Percentiles rank a stretch among this genome's conserved stretches.
Conservation (phyloP, 2,329 filamentous ascomycete species). For the Botryotinia narcissicola region DNA sequence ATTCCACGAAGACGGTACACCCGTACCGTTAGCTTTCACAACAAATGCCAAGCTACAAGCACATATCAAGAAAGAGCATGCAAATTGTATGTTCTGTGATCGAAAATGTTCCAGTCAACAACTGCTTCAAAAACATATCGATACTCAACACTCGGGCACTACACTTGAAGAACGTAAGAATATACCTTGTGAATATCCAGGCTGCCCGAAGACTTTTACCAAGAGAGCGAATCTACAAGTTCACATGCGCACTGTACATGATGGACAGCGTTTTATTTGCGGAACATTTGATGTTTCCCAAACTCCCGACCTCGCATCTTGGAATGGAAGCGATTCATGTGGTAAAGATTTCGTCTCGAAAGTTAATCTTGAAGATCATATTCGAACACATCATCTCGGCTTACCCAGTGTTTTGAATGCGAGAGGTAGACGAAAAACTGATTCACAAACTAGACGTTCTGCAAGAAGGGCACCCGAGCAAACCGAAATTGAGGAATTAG, state of each 20-base stretch:
- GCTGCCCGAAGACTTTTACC: slow-evolving; percentile 75
- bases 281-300: slow-evolving; percentile 61
- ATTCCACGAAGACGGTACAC: slow-evolving; percentile 41
- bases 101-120: slow-evolving; percentile 63
- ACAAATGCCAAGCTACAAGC: slow-evolving; percentile 68
- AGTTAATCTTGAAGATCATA: slow-evolving; percentile 75
- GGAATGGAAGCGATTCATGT: slow-evolving; percentile 67
- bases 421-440: slow-evolving; percentile 38
- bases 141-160: slow-evolving; percentile 68
- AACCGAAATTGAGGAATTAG: slow-evolving; percentile 47
- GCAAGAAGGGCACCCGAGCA: slow-evolving; percentile 2
- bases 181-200: slow-evolving; percentile 63
- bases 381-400: slow-evolving; percentile 79
- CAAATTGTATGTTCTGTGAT: slow-evolving; percentile 74
- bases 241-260: slow-evolving; percentile 75
- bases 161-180: slow-evolving; percentile 62
- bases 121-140: slow-evolving; percentile 73
- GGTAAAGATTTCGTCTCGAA: slow-evolving; percentile 75
- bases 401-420: slow-evolving; percentile 44
- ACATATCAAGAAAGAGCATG: slow-evolving; percentile 71
- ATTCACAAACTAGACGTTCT: not conserved
- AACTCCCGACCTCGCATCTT: slow-evolving; percentile 58
- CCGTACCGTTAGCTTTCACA: slow-evolving; percentile 59
- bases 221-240: slow-evolving; percentile 78
- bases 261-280: slow-evolving; percentile 76